Base-by-base conservation (phyloP, 2,329 filamentous ascomycete species). In the Arthroderma sp. region DNA sequence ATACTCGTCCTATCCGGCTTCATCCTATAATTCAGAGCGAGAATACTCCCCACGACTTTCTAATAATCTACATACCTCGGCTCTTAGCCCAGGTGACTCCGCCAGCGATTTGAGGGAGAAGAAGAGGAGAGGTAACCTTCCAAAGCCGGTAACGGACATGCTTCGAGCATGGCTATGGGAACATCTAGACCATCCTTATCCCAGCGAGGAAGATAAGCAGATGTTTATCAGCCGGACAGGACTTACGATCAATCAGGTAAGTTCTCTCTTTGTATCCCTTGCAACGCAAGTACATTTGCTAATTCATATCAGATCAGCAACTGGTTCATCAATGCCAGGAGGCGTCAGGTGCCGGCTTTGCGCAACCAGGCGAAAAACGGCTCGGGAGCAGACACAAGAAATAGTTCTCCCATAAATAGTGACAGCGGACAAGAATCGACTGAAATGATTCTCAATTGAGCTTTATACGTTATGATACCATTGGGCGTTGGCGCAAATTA, bases 81-180 rank as follows among this genome's bases (percentile, higher is more conserved):
- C n/a, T n/a, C n/a, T n/a, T n/a, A n/a, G n/a, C n/a, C n/a, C n/a
- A n/a, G n/a, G n/a, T n/a, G n/a, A n/a, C n/a, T n/a, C n/a, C n/a
- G n/a, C n/a, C n/a, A n/a, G 39, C 27, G 64, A 66, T 44, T 54
- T 63, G 6, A 64, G 62, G 50, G 64, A 59, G 32, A 74, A 73
- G 55, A 69, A 71, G 60, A 73, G 86, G 43, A 74, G 87, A 34
- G 87, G 87, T 1, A 94, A 94, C 57, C 70, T 94, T 3, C 87
- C 87, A n/a, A 93, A 93, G 58, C 83, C 87, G 44, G 85, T 86
- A 0, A 94, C 86, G 0, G 83, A 88, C 58, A 80, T 84, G 52
- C 70, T 94, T 36, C 77, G 83, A 44, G 70, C 76, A 0, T 94
- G 87, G 87, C 88, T 93, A 52, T 65, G 80, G 42, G 72, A 73